phyloP scores from a whole-genome alignment of 495 filamentous ascomycete genomes.

The Tuber microsphaerosporum region DNA sequence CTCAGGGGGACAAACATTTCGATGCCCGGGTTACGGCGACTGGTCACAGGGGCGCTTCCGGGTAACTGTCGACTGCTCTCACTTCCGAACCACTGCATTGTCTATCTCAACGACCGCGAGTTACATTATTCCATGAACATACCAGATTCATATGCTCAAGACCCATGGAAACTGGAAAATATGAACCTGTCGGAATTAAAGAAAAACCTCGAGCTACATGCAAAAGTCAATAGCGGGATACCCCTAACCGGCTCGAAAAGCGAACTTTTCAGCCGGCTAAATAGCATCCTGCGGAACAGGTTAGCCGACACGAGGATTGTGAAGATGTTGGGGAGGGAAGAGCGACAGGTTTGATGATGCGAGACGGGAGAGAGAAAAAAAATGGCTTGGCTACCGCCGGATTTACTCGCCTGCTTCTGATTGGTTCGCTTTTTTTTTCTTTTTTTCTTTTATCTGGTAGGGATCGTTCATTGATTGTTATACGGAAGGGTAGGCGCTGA shows the following conservation, averaged over 20 bases:
- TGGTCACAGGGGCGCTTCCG: constrained; percentile 33
- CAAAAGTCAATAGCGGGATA: constrained; percentile 37
- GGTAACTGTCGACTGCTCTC: constrained; percentile 39
- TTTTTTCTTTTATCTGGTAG: neutral
- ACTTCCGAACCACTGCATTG: constrained; percentile 34
- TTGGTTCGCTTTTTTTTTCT: neutral
- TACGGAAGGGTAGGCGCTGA: neutral
- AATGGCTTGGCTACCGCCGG: neutral
- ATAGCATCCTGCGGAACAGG: constrained; percentile 37
- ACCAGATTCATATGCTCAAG: constrained; percentile 36
- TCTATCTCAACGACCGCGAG: constrained; percentile 32
- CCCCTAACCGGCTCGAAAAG: constrained; percentile 36
- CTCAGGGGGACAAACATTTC: constrained; percentile 42
- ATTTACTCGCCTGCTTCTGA: neutral
- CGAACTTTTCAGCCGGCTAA: constrained; percentile 37
- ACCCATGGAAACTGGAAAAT: constrained; percentile 27
- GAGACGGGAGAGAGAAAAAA: neutral
- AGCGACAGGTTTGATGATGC: neutral
- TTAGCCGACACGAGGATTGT: constrained; percentile 35
- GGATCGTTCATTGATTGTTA: neutral
- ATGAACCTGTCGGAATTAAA: constrained; percentile 37
- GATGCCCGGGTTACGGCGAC: constrained; percentile 40
- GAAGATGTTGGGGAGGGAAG: constrained; percentile 29
- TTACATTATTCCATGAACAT: constrained; percentile 37
- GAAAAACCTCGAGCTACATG: constrained; percentile 42